Evolutionary conservation across 257 asterid genomes (phyloP), one percentile per base, ranked within the genome.

Genomic region (Oldenlandia corymbosa): DNA sequence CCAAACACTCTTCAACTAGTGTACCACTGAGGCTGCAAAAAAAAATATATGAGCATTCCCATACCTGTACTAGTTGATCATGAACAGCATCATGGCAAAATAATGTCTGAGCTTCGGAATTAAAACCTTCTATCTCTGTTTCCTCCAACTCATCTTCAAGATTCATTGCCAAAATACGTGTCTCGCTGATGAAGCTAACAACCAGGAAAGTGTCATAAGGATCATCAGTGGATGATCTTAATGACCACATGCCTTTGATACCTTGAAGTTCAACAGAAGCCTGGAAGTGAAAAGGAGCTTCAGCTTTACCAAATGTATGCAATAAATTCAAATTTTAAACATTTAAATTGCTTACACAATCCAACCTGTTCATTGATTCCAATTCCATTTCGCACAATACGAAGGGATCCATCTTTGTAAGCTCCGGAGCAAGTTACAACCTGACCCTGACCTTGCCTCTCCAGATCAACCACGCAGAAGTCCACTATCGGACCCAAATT

Each of bases 361-460:
- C 66, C 68, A 60, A 87, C 96, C 95, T 87, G 97, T 72, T 87
- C 97, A 68, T 87, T 90, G 55, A 90, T 90, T 52, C 97, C 97
- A 39, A 90, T 90, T 64, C 97, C 97, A 79, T 90, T 87, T 48
- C 95, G 95, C 65, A 90, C 95, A 61, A 90, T 78, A 63, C 97
- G 92, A 67, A 90, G 84, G 49, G 97, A 90, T 60, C 95, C 97
- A 75, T 90, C 97, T 78, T 87, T 87, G 69, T 81, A 90, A 68
- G 97, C 96, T 69, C 97, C 96, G n/a, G 95, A 87, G 83, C 96
- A 90, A 58, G 96, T 90, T 67, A 90, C 97, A 68, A 90, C 97
- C 84, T 90, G 96, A 67, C 96, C 97, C 81, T 87, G 97, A 74
- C 97, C 96, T 81, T 90, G 97, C 82, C 96, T 82, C 79, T 87